Evolutionary conservation across 805 yeast species (phyloP), one percentile per base, ranked within the genome.

Genomic region (Metschnikowia gelsemii): DNA sequence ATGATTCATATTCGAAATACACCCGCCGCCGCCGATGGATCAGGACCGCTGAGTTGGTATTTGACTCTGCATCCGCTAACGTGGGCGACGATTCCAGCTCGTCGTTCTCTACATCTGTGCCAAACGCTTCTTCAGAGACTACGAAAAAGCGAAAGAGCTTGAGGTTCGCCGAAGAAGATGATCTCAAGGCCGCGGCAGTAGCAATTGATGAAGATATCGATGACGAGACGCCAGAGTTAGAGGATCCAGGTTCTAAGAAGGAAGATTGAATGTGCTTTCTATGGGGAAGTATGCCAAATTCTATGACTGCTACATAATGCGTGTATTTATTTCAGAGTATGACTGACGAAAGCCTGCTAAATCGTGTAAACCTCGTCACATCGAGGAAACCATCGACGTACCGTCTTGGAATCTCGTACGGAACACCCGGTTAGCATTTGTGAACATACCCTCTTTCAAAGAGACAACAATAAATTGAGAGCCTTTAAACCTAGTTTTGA

Each of bases 401-500:
- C 99, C 98, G 52, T 93, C 97, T 59, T 90, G 96, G 64, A 93
- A 91, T 52, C 96, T 73, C 1, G 97, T 89, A 57, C 95, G 78
- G 64, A 89, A 93, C 16, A 93, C 87, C 49, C 96, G 75, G 59
- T 95, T 95, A 7, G 99, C 99, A 64, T 93, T 93, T 8, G 96
- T 84, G 59, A 93, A 93, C 96, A 93, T 88, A 11, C 98, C 99
- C 63, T 93, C 99, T 59, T 93, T 93, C 67, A 93, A 78, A 20
- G 96, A 87, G 17, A 93, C 99, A 35, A 93, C 95, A 50, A 93
- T 91, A 61, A 93, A 93, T 60, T 93, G 99, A 2, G 97, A 86
- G 0, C 96, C 96, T 62, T 87, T 85, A 66, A 93, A 93, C 52
- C 96, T 72, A 0, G 97, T 91, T 66, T 91, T 93, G 63, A 93